Conservation (phyloP, 306 rosid genomes). For the Vigna reflexopilosa region DNA sequence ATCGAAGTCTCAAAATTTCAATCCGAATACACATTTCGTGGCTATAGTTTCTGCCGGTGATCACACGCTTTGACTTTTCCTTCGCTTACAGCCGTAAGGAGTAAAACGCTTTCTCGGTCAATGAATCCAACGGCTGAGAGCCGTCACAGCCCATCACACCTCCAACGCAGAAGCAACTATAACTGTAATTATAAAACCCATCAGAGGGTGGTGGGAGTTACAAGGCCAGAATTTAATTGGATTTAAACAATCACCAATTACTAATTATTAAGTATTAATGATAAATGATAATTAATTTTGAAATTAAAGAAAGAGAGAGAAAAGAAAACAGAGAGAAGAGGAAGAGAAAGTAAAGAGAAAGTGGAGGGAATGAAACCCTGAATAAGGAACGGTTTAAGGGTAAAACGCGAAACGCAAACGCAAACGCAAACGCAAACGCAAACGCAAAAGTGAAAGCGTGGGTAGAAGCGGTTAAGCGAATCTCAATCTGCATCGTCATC, state of each 20-base stretch:
- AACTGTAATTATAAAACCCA: background rate
- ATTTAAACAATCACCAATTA: background rate
- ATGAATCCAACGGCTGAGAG: conserved; percentile 27
- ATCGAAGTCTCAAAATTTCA: background rate
- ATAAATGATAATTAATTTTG: background rate
- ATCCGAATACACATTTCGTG: background rate
- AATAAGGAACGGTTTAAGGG: conserved; percentile 12
- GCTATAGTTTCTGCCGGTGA: background rate
- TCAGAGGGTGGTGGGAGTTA: conserved; percentile 5
- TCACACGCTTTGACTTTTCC: conserved; percentile 21
- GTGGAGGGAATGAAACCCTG: conserved; percentile 36
- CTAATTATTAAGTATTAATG: background rate
- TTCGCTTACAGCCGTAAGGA: background rate
- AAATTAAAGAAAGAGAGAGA: background rate
- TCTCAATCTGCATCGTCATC: background rate
- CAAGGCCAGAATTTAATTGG: background rate
- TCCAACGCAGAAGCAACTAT: background rate
- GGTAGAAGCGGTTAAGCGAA: background rate
- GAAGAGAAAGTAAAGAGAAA: background rate
- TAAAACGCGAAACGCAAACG: background rate
- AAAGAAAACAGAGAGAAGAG: background rate
- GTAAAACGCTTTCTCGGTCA: background rate
- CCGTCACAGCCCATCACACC: background rate
- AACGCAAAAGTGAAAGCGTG: background rate
- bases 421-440: conserved; percentile 11